Conservation (phyloP, 1,284 basidiomycete species). For the Ceratobasidium sp. region DNA sequence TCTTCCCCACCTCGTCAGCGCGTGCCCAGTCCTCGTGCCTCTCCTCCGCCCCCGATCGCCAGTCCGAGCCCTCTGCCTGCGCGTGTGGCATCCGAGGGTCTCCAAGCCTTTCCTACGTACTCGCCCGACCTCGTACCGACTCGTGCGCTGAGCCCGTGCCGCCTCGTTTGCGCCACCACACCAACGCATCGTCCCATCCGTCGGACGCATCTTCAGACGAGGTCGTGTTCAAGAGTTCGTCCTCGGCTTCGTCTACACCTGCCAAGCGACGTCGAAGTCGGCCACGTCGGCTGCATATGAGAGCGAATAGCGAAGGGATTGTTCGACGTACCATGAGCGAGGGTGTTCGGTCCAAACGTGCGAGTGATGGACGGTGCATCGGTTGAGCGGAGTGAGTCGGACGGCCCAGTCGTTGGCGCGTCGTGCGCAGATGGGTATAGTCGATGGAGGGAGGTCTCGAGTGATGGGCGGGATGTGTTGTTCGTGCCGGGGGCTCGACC, state of each 20-base stretch:
- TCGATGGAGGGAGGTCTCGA: conserved; percentile 27
- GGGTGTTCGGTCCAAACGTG: not conserved
- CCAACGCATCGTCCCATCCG: conserved; percentile 3
- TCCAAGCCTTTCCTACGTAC: not conserved
- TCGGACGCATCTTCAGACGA: conserved; percentile 29
- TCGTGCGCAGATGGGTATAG: not conserved
- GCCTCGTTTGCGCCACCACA: conserved; percentile 1
- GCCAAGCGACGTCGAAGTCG: conserved; percentile 2
- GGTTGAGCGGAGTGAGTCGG: not conserved
- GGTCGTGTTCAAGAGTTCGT: conserved; percentile 26
- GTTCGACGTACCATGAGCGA: conserved; percentile 12
- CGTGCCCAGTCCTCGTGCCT: not conserved
- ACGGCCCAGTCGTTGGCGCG: conserved; percentile 19
- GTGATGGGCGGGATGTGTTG: conserved; percentile 27
- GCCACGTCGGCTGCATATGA: not conserved
- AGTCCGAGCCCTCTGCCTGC: conserved; percentile 2
- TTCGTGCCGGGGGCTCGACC: conserved; percentile 1
- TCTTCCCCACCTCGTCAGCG: conserved; percentile 4
- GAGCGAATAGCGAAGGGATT: conserved; percentile 8
- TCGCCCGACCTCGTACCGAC: not conserved
- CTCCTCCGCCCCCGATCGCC: not conserved
- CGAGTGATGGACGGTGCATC: not conserved
- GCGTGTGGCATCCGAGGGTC: not conserved
- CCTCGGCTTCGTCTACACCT: conserved; percentile 21
- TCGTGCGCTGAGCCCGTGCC: conserved; percentile 21